These are phyloP conservation scores for Epichloe coenophiala DNA, from an alignment of 2,329 filamentous ascomycete genomes.

Conservation along the genomic window DNA sequence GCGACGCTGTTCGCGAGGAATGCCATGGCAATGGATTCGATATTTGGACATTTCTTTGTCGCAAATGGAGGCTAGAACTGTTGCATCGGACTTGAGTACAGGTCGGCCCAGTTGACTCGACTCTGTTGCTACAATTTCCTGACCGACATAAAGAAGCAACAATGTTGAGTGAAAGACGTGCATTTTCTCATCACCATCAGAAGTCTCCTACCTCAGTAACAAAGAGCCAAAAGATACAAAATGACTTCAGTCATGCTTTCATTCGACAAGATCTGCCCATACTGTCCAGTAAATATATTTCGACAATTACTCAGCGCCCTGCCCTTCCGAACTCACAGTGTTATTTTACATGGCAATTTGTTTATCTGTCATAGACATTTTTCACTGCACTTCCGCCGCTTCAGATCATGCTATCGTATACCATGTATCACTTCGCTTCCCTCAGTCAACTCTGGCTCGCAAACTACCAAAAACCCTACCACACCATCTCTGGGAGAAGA, in stretches of 20 bases:
- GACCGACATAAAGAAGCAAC: not conserved
- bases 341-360: not conserved
- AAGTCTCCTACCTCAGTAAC: not conserved
- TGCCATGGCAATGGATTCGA: not conserved
- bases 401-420: not conserved
- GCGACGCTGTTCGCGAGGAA: not conserved
- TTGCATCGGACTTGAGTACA: no score
- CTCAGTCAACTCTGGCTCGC: not conserved
- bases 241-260: not conserved
- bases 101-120: not conserved
- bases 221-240: not conserved
- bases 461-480: not conserved
- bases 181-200: not conserved
- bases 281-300: not conserved
- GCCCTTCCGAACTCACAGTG: no score
- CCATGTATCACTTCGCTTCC: not conserved
- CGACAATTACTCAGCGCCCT: not conserved
- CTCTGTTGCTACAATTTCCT: not conserved
- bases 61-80: no score
- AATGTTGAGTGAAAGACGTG: not conserved
- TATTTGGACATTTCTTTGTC: not conserved
- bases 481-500: not conserved
- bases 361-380: not conserved
- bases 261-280: not conserved
- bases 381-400: not conserved